Evolutionary conservation across 73 alveolate species (phyloP), one percentile per base, ranked within the genome.

Genomic region (Tetrahymena thermophila): DNA sequence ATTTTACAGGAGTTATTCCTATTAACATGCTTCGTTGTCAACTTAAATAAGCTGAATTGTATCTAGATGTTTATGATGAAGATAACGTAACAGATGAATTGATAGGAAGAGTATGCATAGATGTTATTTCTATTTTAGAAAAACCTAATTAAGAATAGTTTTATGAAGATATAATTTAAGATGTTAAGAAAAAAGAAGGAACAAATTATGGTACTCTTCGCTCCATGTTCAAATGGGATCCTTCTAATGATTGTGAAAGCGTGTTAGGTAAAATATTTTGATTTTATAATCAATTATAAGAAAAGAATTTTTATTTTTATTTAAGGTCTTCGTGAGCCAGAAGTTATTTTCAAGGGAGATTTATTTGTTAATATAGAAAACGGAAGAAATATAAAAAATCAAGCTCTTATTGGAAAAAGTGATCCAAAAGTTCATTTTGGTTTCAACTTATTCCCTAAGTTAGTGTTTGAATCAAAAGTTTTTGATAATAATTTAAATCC

Each of bases 401-500:
- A 17, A 5, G 37, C 89, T 71, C 35, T n/a, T 0, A 11, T 71
- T 8, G 89, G 89, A 28, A 71, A 17, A 71, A 71, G 89, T 31
- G 89, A 71, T 71, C 89, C 89, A 19, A 71, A 71, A 71, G 89
- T n/a, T 71, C 15, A 71, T n/a, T 13, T 71, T 11, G 89, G 89
- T 19, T 71, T 71, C 37, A 71, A 71, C 40, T 71, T 71, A 71
- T 71, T 71, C 89, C 37, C 89, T 71, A 71, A 71, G 31, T 5
- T 71, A 0, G 89, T 71, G 4, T 71, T 71, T n/a, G 89, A 71
- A 71, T 71, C 89, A n/a, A 71, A 94, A 94, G 38, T 71, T 34
- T 23, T 35, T n/a, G 96, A 94, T 34, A 35, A 58, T 35, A 94
- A 94, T 57, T 83, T 71, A 94, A 71, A 94, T 94, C 96, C 96